These are phyloP conservation scores for Vitellaria paradoxa DNA, from an alignment of 179 eudicot genomes.

Conservation along the genomic window DNA sequence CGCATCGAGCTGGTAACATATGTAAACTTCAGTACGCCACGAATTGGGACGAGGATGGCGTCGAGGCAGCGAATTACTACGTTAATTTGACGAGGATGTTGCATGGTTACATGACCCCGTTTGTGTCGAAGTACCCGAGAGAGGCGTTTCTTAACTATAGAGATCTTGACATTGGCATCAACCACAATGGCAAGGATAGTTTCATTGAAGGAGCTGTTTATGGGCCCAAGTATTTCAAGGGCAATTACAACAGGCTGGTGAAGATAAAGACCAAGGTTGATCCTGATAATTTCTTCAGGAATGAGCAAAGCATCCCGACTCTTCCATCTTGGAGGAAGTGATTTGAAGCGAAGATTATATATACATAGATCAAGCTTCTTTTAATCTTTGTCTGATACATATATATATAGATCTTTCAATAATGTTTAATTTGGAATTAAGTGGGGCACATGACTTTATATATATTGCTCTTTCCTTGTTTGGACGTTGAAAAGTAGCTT, in stretches of 20 bases:
- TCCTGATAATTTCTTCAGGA: conserved; percentile 3
- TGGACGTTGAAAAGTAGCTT: no score
- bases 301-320: neutral
- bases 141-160: neutral
- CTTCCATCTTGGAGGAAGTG: neutral
- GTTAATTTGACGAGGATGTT: neutral
- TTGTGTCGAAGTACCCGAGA: conserved; percentile 7
- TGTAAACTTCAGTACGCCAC: conserved; percentile 30
- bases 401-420: no score
- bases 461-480: no score
- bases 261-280: neutral
- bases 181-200: conserved; percentile 13
- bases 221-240: neutral
- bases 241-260: neutral
- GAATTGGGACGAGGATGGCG: conserved; percentile 24
- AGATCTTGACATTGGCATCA: conserved; percentile 26
- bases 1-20: conserved; percentile 32
- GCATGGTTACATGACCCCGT: neutral
- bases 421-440: no score
- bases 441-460: no score
- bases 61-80: conserved; percentile 2
- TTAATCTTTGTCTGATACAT: no score
- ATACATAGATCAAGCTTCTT: neutral
- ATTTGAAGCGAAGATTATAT: neutral
- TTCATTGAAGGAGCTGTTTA: neutral